These are phyloP conservation scores for Aspergillus sp. DNA, from an alignment of 2,329 filamentous ascomycete genomes.

Conservation along the genomic window DNA sequence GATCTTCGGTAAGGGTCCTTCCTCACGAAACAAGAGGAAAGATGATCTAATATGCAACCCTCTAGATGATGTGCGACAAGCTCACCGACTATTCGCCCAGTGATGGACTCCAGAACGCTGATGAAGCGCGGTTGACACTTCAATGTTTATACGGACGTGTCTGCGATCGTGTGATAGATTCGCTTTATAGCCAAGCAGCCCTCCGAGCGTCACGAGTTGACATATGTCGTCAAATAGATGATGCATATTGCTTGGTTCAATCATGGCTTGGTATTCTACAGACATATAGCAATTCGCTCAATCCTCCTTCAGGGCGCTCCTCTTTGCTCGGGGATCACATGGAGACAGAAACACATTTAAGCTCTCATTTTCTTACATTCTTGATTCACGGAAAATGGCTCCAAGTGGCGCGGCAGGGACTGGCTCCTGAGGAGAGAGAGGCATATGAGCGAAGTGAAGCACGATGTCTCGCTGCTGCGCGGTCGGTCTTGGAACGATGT, in stretches of 20 bases:
- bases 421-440: background rate
- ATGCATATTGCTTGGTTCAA: background rate
- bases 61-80: background rate
- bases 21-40: no score
- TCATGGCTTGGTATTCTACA: background rate
- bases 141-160: background rate
- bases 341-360: background rate
- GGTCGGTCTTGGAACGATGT: background rate
- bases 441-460: background rate
- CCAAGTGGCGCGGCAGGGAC: background rate
- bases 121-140: background rate
- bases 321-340: background rate
- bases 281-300: background rate
- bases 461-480: background rate
- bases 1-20: background rate
- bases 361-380: background rate
- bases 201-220: background rate
- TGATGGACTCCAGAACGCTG: background rate
- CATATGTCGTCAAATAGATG: background rate
- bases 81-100: background rate
- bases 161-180: background rate
- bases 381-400: conserved; percentile 1
- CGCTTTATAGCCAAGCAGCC: background rate
- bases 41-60: no score
- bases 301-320: background rate